A percentile compares a stretch with the other conserved stretches of the same genome.
Conservation (phyloP, 345 rosid genomes). For the Rhizophora apiculata region DNA sequence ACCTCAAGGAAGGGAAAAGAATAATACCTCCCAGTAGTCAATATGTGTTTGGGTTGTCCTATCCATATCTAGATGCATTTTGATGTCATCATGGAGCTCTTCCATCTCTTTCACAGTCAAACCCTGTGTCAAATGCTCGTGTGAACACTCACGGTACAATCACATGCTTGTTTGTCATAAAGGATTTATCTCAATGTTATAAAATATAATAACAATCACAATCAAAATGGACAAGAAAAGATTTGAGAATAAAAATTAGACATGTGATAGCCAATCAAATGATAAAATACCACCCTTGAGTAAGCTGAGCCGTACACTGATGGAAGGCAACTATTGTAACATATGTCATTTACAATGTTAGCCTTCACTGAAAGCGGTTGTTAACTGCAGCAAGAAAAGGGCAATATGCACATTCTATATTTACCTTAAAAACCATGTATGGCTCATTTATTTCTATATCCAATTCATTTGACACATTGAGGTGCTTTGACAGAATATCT, state of each 20-base stretch:
- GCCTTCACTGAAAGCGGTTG: not conserved
- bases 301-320: not conserved
- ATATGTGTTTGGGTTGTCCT: conserved; percentile 63
- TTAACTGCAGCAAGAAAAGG: not conserved
- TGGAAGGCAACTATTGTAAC: not conserved
- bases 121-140: conserved; percentile 46
- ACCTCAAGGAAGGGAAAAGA: not conserved
- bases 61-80: conserved; percentile 92
- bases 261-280: not conserved
- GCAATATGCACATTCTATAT: not conserved
- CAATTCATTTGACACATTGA: conserved; percentile 74
- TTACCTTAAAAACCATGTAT: conserved; percentile 87
- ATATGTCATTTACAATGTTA: not conserved
- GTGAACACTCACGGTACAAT: not conserved
- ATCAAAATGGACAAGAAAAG: not conserved
- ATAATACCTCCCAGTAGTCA: conserved; percentile 86
- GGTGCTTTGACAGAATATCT: conserved; percentile 77
- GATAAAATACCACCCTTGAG: not conserved
- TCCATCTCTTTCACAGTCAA: conserved; percentile 88
- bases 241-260: not conserved
- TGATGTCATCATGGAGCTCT: conserved; percentile 91
- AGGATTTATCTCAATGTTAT: not conserved
- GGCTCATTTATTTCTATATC: conserved; percentile 84
- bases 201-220: not conserved
- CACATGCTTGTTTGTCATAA: not conserved